Evolutionary conservation across 73 alveolate genomes (phyloP).

Genomic region (Paramecium octaurelia): DNA sequence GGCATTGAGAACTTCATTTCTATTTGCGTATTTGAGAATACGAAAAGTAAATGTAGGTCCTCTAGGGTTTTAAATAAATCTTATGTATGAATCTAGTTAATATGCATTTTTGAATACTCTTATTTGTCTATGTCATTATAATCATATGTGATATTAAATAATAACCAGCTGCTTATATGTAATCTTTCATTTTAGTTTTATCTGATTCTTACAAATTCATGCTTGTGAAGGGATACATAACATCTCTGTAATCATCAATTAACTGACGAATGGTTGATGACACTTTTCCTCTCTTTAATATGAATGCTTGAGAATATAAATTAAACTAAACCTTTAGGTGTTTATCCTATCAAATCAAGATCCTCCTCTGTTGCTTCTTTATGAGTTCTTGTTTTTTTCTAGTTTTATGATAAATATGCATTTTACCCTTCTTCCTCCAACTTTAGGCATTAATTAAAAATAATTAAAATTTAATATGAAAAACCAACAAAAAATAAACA

Average conservation of each 20-base stretch:
- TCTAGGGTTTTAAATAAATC: slow-evolving; percentile 80
- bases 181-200: slow-evolving; percentile 80
- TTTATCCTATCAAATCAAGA: slow-evolving; percentile 24
- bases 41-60: slow-evolving; percentile 83
- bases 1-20: slow-evolving; percentile 67
- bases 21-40: slow-evolving; percentile 68
- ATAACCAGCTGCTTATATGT: slow-evolving; percentile 71
- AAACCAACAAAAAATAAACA: neutral
- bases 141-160: slow-evolving; percentile 82
- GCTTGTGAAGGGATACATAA: slow-evolving; percentile 59
- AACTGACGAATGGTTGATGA: neutral
- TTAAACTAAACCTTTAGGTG: slow-evolving; percentile 26
- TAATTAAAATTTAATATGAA: neutral
- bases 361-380: slow-evolving; percentile 60
- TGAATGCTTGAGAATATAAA: neutral
- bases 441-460: slow-evolving; percentile 60
- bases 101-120: neutral
- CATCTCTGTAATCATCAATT: slow-evolving; percentile 57
- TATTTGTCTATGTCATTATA: slow-evolving; percentile 79
- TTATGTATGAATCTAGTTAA: slow-evolving; percentile 69
- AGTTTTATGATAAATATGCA: neutral
- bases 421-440: slow-evolving; percentile 61
- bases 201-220: slow-evolving; percentile 76
- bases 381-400: slow-evolving; percentile 63
- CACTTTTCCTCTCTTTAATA: slow-evolving; percentile 57